A percentile compares a stretch with the other conserved stretches of the same genome.
These are phyloP conservation scores for Posidonia oceanica DNA, from an alignment of 116 monocot genomes.

Conservation along the genomic window DNA sequence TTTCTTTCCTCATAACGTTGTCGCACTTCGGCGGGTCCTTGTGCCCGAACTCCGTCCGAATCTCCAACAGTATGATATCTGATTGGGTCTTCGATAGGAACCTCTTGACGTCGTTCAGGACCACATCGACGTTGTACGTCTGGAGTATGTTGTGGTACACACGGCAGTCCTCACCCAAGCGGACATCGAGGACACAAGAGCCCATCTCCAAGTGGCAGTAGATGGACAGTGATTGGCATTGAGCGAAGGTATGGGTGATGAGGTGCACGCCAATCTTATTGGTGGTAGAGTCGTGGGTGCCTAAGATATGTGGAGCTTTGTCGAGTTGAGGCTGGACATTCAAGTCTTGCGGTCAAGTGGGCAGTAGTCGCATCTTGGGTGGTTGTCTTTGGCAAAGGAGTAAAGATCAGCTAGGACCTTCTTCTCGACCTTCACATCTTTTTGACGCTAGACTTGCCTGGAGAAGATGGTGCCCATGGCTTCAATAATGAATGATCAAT, in stretches of 20 bases:
- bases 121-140: slow-evolving; percentile 41
- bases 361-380: slow-evolving; percentile 55
- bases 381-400: slow-evolving; percentile 16
- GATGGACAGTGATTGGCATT: slow-evolving; percentile 58
- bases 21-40: slow-evolving; percentile 43
- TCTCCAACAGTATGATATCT: slow-evolving; percentile 47
- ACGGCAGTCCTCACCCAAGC: slow-evolving; percentile 34
- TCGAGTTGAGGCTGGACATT: slow-evolving; percentile 38
- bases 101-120: slow-evolving; percentile 23
- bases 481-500: too few species aligned
- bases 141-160: slow-evolving; percentile 51
- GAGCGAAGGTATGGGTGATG: slow-evolving; percentile 55
- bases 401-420: slow-evolving; percentile 23
- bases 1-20: slow-evolving; percentile 18
- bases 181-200: slow-evolving; percentile 41
- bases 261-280: slow-evolving; percentile 52
- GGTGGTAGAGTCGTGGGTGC: slow-evolving; percentile 79
- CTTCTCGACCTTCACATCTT: slow-evolving; percentile 29
- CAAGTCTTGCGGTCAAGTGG: slow-evolving; percentile 44
- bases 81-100: slow-evolving; percentile 36
- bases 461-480: slow-evolving; percentile 43
- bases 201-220: slow-evolving; percentile 53
- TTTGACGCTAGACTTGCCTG: slow-evolving; percentile 34
- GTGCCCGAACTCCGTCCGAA: slow-evolving; percentile 58
- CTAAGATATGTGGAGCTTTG: slow-evolving; percentile 26